phyloP scores from a whole-genome alignment of 2,329 filamentous ascomycete genomes.

The Fusarium verticillioides region DNA sequence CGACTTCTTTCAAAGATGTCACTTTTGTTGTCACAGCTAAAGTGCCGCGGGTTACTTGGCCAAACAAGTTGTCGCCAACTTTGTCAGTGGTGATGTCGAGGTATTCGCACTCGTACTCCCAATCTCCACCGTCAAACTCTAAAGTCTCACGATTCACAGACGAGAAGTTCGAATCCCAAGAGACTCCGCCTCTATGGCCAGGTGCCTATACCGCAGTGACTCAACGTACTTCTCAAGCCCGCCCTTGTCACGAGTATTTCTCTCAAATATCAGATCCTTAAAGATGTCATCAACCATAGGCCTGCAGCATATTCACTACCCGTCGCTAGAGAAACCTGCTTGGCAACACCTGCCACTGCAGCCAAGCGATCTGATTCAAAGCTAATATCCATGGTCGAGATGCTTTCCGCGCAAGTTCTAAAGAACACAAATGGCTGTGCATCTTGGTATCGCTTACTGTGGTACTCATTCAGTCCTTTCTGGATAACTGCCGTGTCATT shows the following conservation, averaged over 20 bases:
- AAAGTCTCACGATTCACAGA: neutral
- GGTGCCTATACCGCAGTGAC: neutral
- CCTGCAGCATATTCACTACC: neutral
- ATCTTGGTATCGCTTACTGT: neutral
- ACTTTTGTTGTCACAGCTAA: neutral
- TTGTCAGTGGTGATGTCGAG: neutral
- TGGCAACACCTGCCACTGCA: neutral
- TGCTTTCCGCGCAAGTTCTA: neutral
- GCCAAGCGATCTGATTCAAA: neutral
- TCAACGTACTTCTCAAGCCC: neutral
- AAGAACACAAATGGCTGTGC: neutral
- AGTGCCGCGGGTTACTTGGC: neutral
- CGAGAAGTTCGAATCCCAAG: neutral
- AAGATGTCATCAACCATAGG: neutral
- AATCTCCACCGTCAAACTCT: neutral
- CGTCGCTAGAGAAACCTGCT: neutral
- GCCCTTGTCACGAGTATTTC: neutral
- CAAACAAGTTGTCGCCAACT: neutral
- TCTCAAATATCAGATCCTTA: neutral
- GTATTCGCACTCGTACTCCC: neutral
- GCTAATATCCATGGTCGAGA: neutral
- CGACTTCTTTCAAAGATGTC: neutral
- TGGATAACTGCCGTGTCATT: accelerated
- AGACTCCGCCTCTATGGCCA: neutral
- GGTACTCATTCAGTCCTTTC: neutral